Conservation (phyloP, 2,329 filamentous ascomycete genomes). For the Gnomoniopsis smithogilvyi region DNA sequence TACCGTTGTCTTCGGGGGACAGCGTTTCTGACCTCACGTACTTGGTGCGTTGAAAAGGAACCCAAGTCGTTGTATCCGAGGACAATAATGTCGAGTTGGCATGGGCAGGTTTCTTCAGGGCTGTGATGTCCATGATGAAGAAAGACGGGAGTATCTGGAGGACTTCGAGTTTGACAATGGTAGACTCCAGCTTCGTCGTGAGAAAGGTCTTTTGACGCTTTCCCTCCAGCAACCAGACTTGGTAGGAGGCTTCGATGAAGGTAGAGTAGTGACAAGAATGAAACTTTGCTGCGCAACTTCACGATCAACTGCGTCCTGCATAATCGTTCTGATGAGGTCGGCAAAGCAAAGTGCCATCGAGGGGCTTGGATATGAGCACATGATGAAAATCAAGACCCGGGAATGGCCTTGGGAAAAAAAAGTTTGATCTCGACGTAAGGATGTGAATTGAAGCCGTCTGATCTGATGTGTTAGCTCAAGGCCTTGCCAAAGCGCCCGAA, state of each 20-base stretch:
- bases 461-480: not conserved
- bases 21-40: not conserved
- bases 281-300: not conserved
- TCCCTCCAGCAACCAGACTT: not conserved
- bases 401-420: not conserved
- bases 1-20: not conserved
- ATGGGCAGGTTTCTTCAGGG: not conserved
- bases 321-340: not conserved
- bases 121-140: not conserved
- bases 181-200: not conserved
- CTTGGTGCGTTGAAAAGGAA: not conserved
- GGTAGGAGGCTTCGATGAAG: not conserved
- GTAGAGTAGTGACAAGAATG: too few relatives aligned
- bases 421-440: not conserved
- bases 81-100: not conserved
- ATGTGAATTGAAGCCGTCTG: not conserved
- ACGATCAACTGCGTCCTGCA: not conserved
- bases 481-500: not conserved
- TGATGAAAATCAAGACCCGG: not conserved
- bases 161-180: not conserved
- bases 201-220: not conserved
- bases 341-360: not conserved
- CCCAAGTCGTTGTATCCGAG: not conserved
- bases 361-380: not conserved
- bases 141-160: not conserved